Evolutionary conservation across 257 asterid genomes (phyloP).

Genomic region (Jaltomata sinuosa): DNA sequence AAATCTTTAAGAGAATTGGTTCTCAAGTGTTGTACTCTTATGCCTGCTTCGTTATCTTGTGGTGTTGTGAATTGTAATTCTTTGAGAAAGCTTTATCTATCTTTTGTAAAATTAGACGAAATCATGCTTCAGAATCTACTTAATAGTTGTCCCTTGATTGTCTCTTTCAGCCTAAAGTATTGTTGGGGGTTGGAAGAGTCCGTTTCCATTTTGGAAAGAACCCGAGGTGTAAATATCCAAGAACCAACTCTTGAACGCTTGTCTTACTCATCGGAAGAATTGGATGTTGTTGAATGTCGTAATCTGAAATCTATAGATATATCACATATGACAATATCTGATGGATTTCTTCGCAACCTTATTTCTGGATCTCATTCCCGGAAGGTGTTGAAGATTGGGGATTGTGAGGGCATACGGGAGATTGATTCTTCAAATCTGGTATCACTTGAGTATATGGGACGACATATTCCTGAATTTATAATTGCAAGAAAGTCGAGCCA

Average conservation of each 20-base stretch:
- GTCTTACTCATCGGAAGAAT: not conserved
- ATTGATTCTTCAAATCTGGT: not conserved
- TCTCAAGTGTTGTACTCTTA: not conserved
- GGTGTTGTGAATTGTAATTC: not conserved
- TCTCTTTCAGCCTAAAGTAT: not conserved
- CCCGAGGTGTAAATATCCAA: not conserved
- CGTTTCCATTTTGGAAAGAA: not conserved
- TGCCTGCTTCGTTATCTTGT: not conserved
- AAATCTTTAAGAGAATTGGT: not conserved
- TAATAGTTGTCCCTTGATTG: not conserved
- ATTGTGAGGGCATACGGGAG: not conserved
- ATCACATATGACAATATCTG: not conserved
- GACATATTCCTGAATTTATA: not conserved
- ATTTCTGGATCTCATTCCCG: not conserved
- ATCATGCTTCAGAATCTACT: not conserved
- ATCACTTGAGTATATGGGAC: not conserved
- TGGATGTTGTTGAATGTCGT: not conserved
- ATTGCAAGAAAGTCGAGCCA: not conserved
- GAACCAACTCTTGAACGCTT: not conserved
- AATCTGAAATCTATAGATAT: not conserved
- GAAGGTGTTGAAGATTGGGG: not conserved
- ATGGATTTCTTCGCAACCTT: not conserved
- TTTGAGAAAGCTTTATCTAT: not conserved
- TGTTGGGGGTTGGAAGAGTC: not conserved
- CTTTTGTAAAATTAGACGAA: not conserved